Evolutionary conservation across 2,329 filamentous ascomycete genomes (phyloP), one percentile per base, ranked within the genome.

Genomic region (Tolypocladium inflatum): DNA sequence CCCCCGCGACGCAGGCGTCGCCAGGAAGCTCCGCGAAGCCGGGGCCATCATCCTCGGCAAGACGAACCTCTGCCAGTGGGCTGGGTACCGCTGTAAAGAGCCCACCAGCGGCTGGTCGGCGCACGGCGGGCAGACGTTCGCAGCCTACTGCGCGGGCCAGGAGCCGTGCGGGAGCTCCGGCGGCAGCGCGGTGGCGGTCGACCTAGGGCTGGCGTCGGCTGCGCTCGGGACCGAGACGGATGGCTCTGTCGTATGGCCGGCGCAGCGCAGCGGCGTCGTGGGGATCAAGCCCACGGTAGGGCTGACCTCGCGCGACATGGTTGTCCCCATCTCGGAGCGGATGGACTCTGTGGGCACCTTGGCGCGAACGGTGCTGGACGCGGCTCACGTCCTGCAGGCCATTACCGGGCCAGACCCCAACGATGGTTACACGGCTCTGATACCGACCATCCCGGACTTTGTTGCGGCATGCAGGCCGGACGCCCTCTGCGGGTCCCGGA

Each of bases 31-130:
- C 1, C 76, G 83, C 56, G 71, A 80, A 55, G 80, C 81, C 1
- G 85, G 85, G 4, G 81, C 78, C 1, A 74, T 88, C 55, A 81
- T 88, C 53, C 74, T 88, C 0, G 86, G 85, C 55, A 88, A 88
- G 67, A 73, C 82, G 0, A 86, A 84, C 57, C 66, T 88, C 19
- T 81, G 78, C 1, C 79, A 88, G 65, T 88, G 84, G 83, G 81
- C 82, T 5, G 83, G 86, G 63, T 84, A 75, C 60, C 75, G 86
- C 23, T 38, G 79, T 2, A 68, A 66, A 19, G 86, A 84, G 62
- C 74, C 72, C n/a, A 79, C 74, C 11, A 84, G 81, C 58, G 86
- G 86, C 6, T 89, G 85, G 85, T 84, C 79, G 54, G 79, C 84
- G 0, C 75, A 83, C 60, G 84, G 84, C 9, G 85, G 85, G 0